Conservation (phyloP, 768 basidiomycete genomes). For the Suillus alpinus region DNA sequence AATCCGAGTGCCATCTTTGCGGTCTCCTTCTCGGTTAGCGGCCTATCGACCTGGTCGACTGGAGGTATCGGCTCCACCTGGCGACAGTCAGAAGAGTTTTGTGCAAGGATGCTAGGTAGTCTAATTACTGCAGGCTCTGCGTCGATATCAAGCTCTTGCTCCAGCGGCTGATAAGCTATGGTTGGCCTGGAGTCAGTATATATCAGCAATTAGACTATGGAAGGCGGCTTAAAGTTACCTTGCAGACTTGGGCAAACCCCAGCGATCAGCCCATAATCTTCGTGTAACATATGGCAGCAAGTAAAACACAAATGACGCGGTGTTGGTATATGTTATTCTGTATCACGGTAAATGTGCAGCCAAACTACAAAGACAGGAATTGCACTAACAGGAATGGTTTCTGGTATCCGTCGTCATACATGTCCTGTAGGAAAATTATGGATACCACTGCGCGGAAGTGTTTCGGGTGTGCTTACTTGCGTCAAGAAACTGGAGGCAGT, state of each 20-base stretch:
- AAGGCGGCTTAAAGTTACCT: slow-evolving; percentile 7
- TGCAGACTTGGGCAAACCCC: slow-evolving; percentile 5
- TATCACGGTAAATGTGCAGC: not conserved
- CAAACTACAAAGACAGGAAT: slow-evolving; percentile 1
- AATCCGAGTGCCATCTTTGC: slow-evolving; percentile 75
- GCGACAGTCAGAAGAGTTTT: not conserved
- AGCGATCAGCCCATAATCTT: slow-evolving; percentile 14
- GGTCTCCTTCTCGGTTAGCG: slow-evolving; percentile 68
- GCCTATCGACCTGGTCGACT: slow-evolving; percentile 26
- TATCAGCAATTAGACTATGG: not conserved
- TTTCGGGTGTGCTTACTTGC: slow-evolving; percentile 45
- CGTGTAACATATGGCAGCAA: slow-evolving; percentile 60
- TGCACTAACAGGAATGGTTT: slow-evolving; percentile 79
- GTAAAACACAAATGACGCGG: slow-evolving; percentile 84
- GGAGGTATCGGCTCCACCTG: not conserved
- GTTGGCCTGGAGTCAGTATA: slow-evolving; percentile 3
- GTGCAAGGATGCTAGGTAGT: not conserved
- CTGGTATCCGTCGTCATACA: slow-evolving; percentile 68
- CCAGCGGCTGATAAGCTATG: slow-evolving; percentile 24
- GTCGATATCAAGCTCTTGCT: slow-evolving; percentile 13
- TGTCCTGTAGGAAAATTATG: slow-evolving; percentile 32
- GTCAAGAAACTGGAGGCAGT: slow-evolving; percentile 86
- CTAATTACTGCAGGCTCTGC: slow-evolving; percentile 17
- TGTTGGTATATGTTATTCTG: slow-evolving; percentile 91
- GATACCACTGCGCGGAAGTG: not conserved